Percentiles rank a stretch among this genome's conserved stretches.
Evolutionary conservation across 2,329 filamentous ascomycete genomes (phyloP).

Genomic region (Graphium sp.): DNA sequence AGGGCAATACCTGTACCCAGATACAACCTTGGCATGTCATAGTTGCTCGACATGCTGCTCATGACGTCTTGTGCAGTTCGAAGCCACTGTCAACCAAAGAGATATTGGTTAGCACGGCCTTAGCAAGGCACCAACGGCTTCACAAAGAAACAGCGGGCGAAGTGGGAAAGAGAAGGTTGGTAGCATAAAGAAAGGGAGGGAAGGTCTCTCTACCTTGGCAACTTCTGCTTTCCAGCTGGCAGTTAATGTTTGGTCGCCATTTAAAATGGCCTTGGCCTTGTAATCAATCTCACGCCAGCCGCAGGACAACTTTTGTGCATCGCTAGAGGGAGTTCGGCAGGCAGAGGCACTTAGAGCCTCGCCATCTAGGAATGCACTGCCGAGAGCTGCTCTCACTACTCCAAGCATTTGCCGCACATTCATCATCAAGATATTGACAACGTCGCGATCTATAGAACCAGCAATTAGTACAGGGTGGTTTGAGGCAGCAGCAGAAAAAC

Average conservation of each 20-base stretch:
- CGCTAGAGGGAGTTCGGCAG: constrained; percentile 6
- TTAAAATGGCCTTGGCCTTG: no score
- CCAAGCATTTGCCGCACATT: constrained; percentile 71
- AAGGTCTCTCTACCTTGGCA: neutral
- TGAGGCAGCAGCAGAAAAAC: no score
- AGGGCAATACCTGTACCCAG: constrained; percentile 23
- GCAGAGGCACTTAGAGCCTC: neutral
- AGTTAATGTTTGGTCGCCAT: no score
- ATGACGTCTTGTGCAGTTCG: constrained; percentile 59
- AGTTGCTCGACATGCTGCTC: constrained; percentile 85
- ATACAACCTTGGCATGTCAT: constrained; percentile 51
- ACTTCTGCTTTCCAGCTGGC: no score
- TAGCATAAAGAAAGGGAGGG: neutral
- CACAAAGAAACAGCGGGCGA: no score
- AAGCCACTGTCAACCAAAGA: constrained; percentile 53
- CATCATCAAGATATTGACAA: neutral
- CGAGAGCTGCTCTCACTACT: constrained; percentile 61
- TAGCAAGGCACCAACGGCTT: no score
- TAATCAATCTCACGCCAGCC: constrained; percentile 34
- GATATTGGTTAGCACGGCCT: no score
- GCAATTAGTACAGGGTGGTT: constrained; percentile 4
- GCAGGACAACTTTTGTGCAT: constrained; percentile 47
- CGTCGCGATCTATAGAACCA: neutral
- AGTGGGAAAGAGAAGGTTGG: neutral
- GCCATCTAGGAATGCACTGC: constrained; percentile 15